phyloP scores from a whole-genome alignment of 768 basidiomycete species.

The Filobasidium wieringae region DNA sequence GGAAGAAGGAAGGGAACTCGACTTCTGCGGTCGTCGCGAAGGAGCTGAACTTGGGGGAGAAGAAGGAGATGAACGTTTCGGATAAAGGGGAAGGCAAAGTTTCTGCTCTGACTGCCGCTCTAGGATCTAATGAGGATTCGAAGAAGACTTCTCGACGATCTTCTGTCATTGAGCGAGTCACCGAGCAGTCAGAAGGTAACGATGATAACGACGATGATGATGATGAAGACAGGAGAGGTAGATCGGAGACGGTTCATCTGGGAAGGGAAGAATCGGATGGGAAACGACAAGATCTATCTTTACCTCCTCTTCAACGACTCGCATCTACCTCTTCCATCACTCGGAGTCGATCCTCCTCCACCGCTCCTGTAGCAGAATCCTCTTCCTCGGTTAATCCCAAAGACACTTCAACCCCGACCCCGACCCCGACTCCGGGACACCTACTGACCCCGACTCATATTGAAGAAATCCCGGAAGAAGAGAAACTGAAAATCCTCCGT shows the following conservation, averaged over 20 bases:
- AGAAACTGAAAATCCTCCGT: conserved; percentile 68
- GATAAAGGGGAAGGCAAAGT: not conserved
- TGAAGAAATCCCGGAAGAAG: conserved; percentile 54
- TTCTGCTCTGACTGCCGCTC: not conserved
- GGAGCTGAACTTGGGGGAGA: not conserved
- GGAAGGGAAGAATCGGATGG: not conserved
- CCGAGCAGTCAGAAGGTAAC: not conserved
- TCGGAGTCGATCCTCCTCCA: not conserved
- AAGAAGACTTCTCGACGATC: not conserved
- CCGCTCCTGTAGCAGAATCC: not conserved
- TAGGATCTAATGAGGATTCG: not conserved
- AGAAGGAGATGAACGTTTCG: not conserved
- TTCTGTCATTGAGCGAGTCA: no score
- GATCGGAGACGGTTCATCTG: not conserved
- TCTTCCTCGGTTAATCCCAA: no score
- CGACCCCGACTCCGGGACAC: not conserved
- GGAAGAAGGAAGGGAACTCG: not conserved
- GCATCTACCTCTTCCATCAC: not conserved
- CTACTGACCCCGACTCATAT: conserved; percentile 16
- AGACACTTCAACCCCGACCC: no score
- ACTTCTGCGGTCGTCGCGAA: not conserved
- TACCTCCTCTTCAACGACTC: not conserved
- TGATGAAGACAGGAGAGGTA: not conserved
- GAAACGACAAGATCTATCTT: not conserved
- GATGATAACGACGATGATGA: not conserved